Evolutionary conservation across 257 asterid genomes (phyloP), one percentile per base, ranked within the genome.

Genomic region (Rubia yunnanensis): DNA sequence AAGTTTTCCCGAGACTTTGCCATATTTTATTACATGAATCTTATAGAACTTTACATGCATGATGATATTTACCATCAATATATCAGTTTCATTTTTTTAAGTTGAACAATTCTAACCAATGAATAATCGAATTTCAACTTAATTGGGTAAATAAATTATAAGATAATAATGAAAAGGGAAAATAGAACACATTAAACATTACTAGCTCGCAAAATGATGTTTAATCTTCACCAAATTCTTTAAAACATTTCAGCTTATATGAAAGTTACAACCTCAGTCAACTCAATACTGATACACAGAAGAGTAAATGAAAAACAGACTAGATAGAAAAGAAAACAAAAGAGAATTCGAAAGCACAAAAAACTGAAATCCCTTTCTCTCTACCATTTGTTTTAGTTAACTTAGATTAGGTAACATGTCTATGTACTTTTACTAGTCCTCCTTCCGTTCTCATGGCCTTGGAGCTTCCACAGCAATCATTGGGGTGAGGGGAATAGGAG

Each of bases 391-490:
- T 55, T 36, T 20, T 36, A 20, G 27, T 50, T 35, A 35, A 50
- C 18, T 2, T 23, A 14, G 9, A 10, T 28, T 28, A 41, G 32
- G 3, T 68, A 55, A 7, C 38, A 18, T 53, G 5, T 38, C 18
- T n/a, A n/a, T 17, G 18, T 17, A 36, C 30, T 22, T 36, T 41
- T 30, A 31, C 24, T 38, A 5, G 34, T 44, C 10, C 32, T 70
- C 54, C 27, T 53, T 52, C 14, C 18, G 27, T 7, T 11, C 41
- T 74, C 58, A 85, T 32, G 59, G 17, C 65, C 67, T 85, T 6
- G 89, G 89, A 23, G 90, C 83, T 77, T 80, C 85, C 17, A 78
- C 34, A 34, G 85, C 84, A 10, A 86, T 63, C 86, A 88, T 86
- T 31, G 91, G 89, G 28, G 88, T 82, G 61, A 69, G 75, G 5